Evolutionary conservation across 2,329 filamentous ascomycete genomes (phyloP).

Genomic region (Pezicula neosporulosa): DNA sequence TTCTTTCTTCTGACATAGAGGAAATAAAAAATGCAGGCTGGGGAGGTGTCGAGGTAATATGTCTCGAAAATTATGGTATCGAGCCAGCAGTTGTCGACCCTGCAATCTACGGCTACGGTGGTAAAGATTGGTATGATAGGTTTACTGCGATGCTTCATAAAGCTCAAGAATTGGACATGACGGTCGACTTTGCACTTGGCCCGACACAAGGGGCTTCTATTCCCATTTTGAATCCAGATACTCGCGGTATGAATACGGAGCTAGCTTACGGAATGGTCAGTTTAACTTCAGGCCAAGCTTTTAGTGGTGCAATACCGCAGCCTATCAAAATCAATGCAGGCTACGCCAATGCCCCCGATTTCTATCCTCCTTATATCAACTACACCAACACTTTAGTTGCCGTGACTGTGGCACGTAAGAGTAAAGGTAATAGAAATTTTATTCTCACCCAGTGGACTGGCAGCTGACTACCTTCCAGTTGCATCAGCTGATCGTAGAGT

Average conservation of each 20-base stretch:
- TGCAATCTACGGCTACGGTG: background rate
- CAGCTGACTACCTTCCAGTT: too few relatives aligned
- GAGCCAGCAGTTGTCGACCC: background rate
- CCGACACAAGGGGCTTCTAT: conserved; percentile 1
- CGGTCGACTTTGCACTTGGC: background rate
- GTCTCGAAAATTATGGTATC: background rate
- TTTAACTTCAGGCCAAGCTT: background rate
- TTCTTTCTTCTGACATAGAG: background rate
- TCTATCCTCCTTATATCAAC: too few relatives aligned
- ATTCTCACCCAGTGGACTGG: too few relatives aligned
- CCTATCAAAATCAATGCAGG: too few relatives aligned
- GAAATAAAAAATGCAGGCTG: background rate
- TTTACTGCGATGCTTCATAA: background rate
- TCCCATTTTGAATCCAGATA: background rate
- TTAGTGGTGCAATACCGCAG: background rate
- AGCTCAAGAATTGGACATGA: background rate
- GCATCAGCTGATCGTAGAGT: too few relatives aligned
- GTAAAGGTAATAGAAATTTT: too few relatives aligned
- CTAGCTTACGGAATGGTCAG: background rate
- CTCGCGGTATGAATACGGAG: background rate
- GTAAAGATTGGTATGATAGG: conserved; percentile 1
- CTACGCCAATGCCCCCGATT: too few relatives aligned
- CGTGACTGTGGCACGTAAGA: too few relatives aligned
- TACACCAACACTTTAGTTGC: too few relatives aligned
- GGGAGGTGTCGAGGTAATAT: conserved; percentile 1